Base-by-base conservation (phyloP, 1,284 basidiomycete genomes). In the Mycena sp. region DNA sequence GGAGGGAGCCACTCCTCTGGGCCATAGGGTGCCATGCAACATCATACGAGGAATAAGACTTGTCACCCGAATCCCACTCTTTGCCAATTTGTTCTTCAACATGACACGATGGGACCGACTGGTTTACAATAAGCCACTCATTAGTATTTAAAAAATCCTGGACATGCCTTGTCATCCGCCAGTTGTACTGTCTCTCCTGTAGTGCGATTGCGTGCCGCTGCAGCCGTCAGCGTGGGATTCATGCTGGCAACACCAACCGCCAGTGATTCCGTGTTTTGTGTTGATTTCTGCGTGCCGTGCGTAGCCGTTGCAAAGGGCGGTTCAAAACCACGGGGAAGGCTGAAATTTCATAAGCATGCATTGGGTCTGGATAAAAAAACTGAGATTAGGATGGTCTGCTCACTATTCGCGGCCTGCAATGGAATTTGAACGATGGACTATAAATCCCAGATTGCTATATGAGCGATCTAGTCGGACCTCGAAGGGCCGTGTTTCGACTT, bases 371-470 rank as follows among this genome's bases (percentile, higher is more conserved):
- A n/a, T 9, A 41, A 4, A 25, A 14, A 16, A 37, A 32, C 32
- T 19, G 7, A 7, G n/a, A n/a, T 16, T 17, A 2, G 7, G 16
- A 54, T 21, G 28, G 16, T 54, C 9, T 41, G 16, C 41, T 29
- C 26, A 60, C 50, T 52, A 60, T 44, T 60, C 26, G n/a, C 50
- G 58, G 26, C 25, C 49, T 6, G 44, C 41, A 40, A 60, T 60
- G 21, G 49, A 60, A 9, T 48, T 37, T 17, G 41, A 25, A 17
- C 35, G 32, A 6, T 46, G 41, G 1, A 46, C 49, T 6, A 53
- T 25, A 28, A 60, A 48, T 6, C 58, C 50, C n/a, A 60, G 38
- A 40, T 53, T 60, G 49, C 58, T 53, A 17, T 60, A 60, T n/a
- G 58, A 60, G 10, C 58, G 58, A 46, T 60, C 58, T 7, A 45